Evolutionary conservation across 768 basidiomycete genomes (phyloP).

Genomic region (Zangia roseola): DNA sequence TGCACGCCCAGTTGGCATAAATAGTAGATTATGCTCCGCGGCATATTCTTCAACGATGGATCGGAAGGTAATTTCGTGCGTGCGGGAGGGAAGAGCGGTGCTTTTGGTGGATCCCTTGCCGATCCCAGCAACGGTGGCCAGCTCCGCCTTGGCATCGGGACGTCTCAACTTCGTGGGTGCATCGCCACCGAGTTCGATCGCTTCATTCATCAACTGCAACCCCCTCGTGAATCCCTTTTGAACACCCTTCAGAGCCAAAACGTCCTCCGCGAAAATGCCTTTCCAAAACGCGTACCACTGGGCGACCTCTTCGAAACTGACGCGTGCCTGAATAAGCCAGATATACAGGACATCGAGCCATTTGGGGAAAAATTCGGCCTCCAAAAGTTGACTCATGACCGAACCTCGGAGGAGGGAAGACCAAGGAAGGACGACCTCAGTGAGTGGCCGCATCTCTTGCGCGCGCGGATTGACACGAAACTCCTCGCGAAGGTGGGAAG

Average conservation of each 20-base stretch:
- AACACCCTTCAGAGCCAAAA: constrained; percentile 67
- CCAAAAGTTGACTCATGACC: constrained; percentile 80
- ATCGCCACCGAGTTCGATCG: constrained; percentile 80
- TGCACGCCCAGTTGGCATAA: constrained; percentile 83
- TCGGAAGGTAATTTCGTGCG: constrained; percentile 88
- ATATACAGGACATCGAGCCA: constrained; percentile 90
- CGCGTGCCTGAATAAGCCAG: constrained; percentile 89
- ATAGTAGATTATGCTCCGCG: constrained; percentile 80
- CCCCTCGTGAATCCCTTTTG: constrained; percentile 83
- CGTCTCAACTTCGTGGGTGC: constrained; percentile 66
- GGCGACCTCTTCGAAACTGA: constrained; percentile 89
- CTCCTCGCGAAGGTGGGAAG: constrained; percentile 73
- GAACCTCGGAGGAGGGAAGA: constrained; percentile 65
- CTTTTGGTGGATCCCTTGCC: constrained; percentile 30
- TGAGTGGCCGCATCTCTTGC: constrained; percentile 84
- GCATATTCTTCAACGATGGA: constrained; percentile 91
- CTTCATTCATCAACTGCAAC: constrained; percentile 91
- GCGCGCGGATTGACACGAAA: constrained; percentile 89
- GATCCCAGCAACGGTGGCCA: constrained; percentile 32
- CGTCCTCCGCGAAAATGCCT: constrained; percentile 61
- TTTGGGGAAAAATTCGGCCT: constrained; percentile 94
- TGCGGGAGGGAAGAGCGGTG: constrained; percentile 45
- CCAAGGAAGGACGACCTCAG: constrained; percentile 73
- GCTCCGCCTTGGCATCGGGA: constrained; percentile 62
- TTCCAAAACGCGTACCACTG: constrained; percentile 96